Base-by-base conservation (phyloP, 148 eudicot genomes). In the Linanthus parryae region DNA sequence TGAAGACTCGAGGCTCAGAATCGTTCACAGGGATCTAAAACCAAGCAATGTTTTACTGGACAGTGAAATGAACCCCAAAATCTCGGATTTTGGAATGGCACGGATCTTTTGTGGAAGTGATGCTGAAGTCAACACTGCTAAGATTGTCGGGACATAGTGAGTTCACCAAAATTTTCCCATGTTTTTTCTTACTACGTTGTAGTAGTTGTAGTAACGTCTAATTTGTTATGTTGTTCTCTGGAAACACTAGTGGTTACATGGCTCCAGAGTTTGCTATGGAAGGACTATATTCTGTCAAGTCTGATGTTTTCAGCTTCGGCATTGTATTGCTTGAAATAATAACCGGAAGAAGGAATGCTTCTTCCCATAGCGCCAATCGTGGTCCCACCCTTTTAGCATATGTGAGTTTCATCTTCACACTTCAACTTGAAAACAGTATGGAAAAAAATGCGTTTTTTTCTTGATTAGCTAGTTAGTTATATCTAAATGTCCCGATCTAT, bases 81-180 rank as follows among this genome's bases (percentile, higher is more conserved):
- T 74, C 30, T 63, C 79, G 1, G 79, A 74, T 44, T 74, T 74
- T 43, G 79, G 79, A 43, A 72, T 66, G 66, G 72, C 76, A 11
- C 61, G 76, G 52, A 61, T 72, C 18, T 72, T 61, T 48, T 46
- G 48, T 14, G 64, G 28, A 37, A 62, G n/a, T 34, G 60, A 57
- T 1, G 41, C 17, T 42, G 57, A 61, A 66, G 61, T 57, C 6
- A 62, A 46, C 46, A 72, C 65, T 10, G 42, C 33, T 24, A 59
- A 27, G 43, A 63, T 72, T 4, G 66, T 66, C 35, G 76, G 72
- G 28, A 72, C 72, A 52, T 66, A 66, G 76, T 72, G 51, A 57
- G 65, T 53, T 2, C 17, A 11, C 12, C 19, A 1, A 1, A 1
- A 11, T 31, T 11, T 4, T 40, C 1, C 2, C n/a, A 7, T 7